A percentile compares a stretch with the other conserved stretches of the same genome.
Conservation (phyloP, 169 alveolate genomes). For the Plasmodium falciparum region DNA sequence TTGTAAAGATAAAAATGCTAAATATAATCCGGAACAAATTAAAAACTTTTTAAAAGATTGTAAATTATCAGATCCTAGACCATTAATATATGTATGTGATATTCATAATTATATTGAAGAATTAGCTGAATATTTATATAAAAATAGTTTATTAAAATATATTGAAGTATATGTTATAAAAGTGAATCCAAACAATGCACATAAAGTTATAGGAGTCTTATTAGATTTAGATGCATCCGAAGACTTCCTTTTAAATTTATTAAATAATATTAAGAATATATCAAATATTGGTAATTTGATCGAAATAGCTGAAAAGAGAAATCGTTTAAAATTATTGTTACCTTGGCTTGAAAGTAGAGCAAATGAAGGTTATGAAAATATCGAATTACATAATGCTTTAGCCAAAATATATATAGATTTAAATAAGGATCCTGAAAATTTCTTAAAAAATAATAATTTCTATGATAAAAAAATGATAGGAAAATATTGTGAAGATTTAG, state of each 20-base stretch:
- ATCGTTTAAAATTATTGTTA: slow-evolving; percentile 95
- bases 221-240: slow-evolving; percentile 99
- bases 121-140: slow-evolving; percentile 97
- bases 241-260: slow-evolving; percentile 92
- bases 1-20: slow-evolving; percentile 94
- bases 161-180: slow-evolving; percentile 98
- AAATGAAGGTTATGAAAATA: slow-evolving; percentile 96
- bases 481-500: slow-evolving; percentile 98
- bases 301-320: slow-evolving; percentile 98
- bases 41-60: slow-evolving; percentile 97
- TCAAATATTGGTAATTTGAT: slow-evolving; percentile 97
- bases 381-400: slow-evolving; percentile 95
- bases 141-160: slow-evolving; percentile 95
- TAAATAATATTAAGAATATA: slow-evolving; percentile 95
- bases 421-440: slow-evolving; percentile 96
- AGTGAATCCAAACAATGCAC: slow-evolving; percentile 97
- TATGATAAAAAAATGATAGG: slow-evolving; percentile 98
- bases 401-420: slow-evolving; percentile 99
- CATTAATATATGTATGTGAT: slow-evolving; percentile 98
- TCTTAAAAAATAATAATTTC: slow-evolving; percentile 96
- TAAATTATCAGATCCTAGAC: slow-evolving; percentile 97
- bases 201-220: slow-evolving; percentile 98
- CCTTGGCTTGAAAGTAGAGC: slow-evolving; percentile 98
- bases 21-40: slow-evolving; percentile 96
- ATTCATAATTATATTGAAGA: slow-evolving; percentile 98